Evolutionary conservation across 1,284 basidiomycete species (phyloP), one percentile per base, ranked within the genome.

Genomic region (Cystobasidiaceae sp.): DNA sequence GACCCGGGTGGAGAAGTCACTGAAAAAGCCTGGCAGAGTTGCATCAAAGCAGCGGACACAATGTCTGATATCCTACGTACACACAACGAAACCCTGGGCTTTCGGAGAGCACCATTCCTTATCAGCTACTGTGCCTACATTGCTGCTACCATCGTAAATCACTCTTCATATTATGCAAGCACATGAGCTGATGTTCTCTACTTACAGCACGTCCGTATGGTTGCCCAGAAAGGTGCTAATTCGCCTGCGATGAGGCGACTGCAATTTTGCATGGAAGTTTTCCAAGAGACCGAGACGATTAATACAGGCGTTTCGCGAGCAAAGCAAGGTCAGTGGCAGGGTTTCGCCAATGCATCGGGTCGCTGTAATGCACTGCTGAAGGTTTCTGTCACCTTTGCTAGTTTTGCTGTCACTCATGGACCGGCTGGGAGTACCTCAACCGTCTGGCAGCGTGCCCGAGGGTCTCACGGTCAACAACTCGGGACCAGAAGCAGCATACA

Each of bases 41-140:
- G 74, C 51, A 72, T 71, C n/a, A 68, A 70, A 9, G 73, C 74
- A 2, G 74, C 73, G 2, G 71, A 69, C 23, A 68, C 67, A 23
- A 71, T 71, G n/a, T 74, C 73, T 2, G 66, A 59, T 33, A 33
- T 72, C 3, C 65, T 75, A 23, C 62, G 59, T 15, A 56, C 68
- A 8, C 73, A 75, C 45, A 58, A 73, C 6, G 66, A 71, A 33
- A 72, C 73, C 11, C 73, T 74, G 33, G 71, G 71, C 49, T 71
- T 75, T 34, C 68, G 70, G 19, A 67, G 73, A n/a, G 73, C 74
- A 13, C 74, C 73, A 8, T 74, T 74, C 44, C 70, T 75, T 28
- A 74, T 74, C 57, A 71, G 71, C 23, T 75, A 75, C 56, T 70
- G 69, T n/a, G 74, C 73, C 27, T 75, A 71, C 44, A 73, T 74